Percentiles rank a stretch among this genome's conserved stretches.
Conservation (phyloP, 768 basidiomycete genomes). For the Austroboletus festivus region DNA sequence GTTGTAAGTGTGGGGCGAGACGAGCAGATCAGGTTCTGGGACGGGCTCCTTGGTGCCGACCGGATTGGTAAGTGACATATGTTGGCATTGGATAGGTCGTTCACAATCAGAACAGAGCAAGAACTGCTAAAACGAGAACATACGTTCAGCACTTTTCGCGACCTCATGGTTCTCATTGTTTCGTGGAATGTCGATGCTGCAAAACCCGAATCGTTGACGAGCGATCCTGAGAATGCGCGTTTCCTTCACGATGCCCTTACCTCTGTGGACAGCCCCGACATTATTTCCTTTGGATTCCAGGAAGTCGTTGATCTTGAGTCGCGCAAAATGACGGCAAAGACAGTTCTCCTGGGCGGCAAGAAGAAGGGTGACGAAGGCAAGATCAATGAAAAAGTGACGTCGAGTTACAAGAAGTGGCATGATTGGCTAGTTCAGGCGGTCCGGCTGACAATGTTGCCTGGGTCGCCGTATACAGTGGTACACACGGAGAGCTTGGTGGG, state of each 20-base stretch:
- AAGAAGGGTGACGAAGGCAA: conserved; percentile 55
- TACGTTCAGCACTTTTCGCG: conserved; percentile 75
- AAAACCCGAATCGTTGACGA: conserved; percentile 69
- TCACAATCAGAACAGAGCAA: conserved; percentile 47
- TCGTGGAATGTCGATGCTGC: conserved; percentile 94
- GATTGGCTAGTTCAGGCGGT: conserved; percentile 75
- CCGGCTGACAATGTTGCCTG: conserved; percentile 66
- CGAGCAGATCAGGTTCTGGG: conserved; percentile 78
- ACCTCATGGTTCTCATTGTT: conserved; percentile 72
- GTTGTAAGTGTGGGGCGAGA: conserved; percentile 78
- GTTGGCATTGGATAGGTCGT: background rate
- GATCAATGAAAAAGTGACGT: conserved; percentile 77
- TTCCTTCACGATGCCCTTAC: conserved; percentile 78
- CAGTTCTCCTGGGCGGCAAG: conserved; percentile 72
- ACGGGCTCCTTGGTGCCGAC: conserved; percentile 78
- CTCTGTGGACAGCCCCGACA: conserved; percentile 75
- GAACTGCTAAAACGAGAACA: conserved; percentile 73
- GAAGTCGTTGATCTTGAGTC: conserved; percentile 96
- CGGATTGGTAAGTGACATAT: conserved; percentile 73
- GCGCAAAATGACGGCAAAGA: conserved; percentile 90
- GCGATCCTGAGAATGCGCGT: conserved; percentile 64
- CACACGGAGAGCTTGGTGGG: conserved; percentile 91
- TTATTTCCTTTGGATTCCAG: conserved; percentile 93
- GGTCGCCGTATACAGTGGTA: conserved; percentile 72
- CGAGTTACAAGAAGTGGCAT: conserved; percentile 86